These are phyloP conservation scores for Cyberlindnera xishuangbannaensis DNA, from an alignment of 805 yeast species.

Conservation along the genomic window DNA sequence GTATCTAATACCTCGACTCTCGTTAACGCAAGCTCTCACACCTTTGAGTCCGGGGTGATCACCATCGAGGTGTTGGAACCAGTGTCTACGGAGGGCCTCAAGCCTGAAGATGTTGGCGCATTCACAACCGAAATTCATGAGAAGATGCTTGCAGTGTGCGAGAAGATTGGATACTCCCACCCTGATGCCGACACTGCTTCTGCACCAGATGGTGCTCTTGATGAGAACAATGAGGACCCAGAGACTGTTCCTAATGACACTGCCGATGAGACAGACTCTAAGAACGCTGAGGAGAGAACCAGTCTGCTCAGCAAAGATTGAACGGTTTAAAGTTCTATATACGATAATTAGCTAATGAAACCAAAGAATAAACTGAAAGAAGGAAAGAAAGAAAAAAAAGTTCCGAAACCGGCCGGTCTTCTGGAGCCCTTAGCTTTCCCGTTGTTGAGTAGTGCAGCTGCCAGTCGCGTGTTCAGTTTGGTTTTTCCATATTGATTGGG, in stretches of 20 bases:
- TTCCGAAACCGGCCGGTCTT: too few relatives aligned
- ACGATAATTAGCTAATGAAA: too few relatives aligned
- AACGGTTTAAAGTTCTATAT: too few relatives aligned
- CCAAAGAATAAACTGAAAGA: too few relatives aligned
- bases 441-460: too few relatives aligned
- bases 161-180: conserved; percentile 33
- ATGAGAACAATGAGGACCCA: too few relatives aligned
- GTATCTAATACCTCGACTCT: conserved; percentile 80
- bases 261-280: conserved; percentile 6
- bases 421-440: too few relatives aligned
- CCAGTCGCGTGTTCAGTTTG: too few relatives aligned
- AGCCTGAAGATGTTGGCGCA: conserved; percentile 62
- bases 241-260: conserved; percentile 22
- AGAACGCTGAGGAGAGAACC: conserved; percentile 20
- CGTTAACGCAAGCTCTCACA: conserved; percentile 50
- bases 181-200: conserved; percentile 25
- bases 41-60: conserved; percentile 76
- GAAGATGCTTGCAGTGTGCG: conserved; percentile 43
- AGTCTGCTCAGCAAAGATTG: conserved; percentile 22
- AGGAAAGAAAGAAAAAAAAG: too few relatives aligned
- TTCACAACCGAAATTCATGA: conserved; percentile 53
- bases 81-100: conserved; percentile 60
- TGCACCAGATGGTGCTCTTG: conserved; percentile 1
- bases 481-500: too few relatives aligned
- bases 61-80: conserved; percentile 78